phyloP scores from a whole-genome alignment of 2,329 filamentous ascomycete species.

The Penicillium sp. region DNA sequence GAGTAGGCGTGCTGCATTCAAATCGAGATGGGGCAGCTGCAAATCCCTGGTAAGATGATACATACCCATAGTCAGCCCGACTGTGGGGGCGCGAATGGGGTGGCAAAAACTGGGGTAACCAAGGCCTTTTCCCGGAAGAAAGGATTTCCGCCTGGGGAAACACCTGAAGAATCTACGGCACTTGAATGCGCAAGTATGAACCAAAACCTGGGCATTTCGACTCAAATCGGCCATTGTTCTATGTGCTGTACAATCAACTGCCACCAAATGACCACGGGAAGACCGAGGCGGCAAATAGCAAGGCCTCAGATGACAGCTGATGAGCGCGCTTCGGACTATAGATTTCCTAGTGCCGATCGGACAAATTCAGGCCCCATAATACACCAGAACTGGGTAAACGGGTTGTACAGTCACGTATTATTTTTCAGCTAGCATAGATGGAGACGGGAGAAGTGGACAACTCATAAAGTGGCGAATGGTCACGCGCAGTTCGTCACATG shows the following conservation, averaged over 20 bases:
- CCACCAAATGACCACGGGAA: constrained; percentile 3
- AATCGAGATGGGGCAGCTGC: not conserved
- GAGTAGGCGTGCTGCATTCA: not conserved
- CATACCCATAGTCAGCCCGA: constrained; percentile 3
- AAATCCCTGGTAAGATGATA: constrained; percentile 2
- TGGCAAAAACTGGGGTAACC: constrained; percentile 2
- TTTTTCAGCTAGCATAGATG: not conserved
- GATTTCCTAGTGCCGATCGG: not conserved
- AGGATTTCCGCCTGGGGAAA: not conserved
- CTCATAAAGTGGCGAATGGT: constrained; percentile 11
- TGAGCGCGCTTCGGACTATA: constrained; percentile 11
- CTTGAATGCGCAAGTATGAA: too few relatives aligned
- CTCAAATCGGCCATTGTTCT: not conserved
- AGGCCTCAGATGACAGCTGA: constrained; percentile 8
- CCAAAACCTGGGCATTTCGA: not conserved
- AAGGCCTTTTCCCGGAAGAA: constrained; percentile 3
- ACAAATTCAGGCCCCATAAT: not conserved
- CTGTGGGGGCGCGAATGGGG: not conserved
- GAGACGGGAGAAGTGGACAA: not conserved
- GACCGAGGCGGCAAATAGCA: not conserved
- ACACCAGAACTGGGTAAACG: not conserved
- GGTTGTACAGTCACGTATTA: not conserved
- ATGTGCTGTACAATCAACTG: not conserved
- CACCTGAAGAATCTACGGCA: not conserved
- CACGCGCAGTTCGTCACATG: constrained; percentile 11